These are phyloP conservation scores for Fusarium solani-melongenae DNA, from an alignment of 2,329 filamentous ascomycete species.

Conservation along the genomic window DNA sequence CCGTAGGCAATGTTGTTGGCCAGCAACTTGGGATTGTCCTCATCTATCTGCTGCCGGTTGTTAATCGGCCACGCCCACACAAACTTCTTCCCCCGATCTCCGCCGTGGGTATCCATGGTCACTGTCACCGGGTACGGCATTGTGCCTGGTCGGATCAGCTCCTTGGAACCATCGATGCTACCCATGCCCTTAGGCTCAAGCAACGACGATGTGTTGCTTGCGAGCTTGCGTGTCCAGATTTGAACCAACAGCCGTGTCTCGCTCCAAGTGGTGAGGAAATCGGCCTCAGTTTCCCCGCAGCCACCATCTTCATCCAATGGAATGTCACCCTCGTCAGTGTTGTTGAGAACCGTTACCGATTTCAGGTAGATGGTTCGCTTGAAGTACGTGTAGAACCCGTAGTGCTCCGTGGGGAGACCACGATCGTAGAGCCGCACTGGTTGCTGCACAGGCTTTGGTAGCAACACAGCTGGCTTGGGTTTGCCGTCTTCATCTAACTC, in stretches of 20 bases:
- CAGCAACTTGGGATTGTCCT: slow-evolving; percentile 57
- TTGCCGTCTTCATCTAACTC: slow-evolving; percentile 74
- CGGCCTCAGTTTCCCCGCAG: slow-evolving; percentile 62
- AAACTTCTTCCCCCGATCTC: slow-evolving; percentile 62
- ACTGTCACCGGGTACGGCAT: slow-evolving; percentile 74
- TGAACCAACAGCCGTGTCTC: slow-evolving; percentile 72
- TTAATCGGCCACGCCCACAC: slow-evolving; percentile 65
- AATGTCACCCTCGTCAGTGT: slow-evolving; percentile 53
- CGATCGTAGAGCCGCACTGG: slow-evolving; percentile 89
- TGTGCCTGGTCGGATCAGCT: slow-evolving; percentile 61
- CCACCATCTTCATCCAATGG: slow-evolving; percentile 67
- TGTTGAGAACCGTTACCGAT: slow-evolving; percentile 61
- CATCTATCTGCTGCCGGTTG: slow-evolving; percentile 57
- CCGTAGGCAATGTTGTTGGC: slow-evolving; percentile 61
- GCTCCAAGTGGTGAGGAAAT: slow-evolving; percentile 67
- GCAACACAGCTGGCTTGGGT: slow-evolving; percentile 76
- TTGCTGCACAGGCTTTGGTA: slow-evolving; percentile 78
- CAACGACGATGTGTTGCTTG: slow-evolving; percentile 56
- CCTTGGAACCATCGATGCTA: slow-evolving; percentile 41
- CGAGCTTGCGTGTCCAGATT: slow-evolving; percentile 69
- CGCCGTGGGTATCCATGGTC: slow-evolving; percentile 71
- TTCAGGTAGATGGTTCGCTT: slow-evolving; percentile 87
- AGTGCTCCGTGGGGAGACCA: slow-evolving; percentile 83
- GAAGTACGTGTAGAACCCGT: slow-evolving; percentile 94
- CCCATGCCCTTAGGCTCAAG: slow-evolving; percentile 44